These are phyloP conservation scores for Alternaria burnsii DNA, from an alignment of 2,329 filamentous ascomycete genomes.

Conservation along the genomic window DNA sequence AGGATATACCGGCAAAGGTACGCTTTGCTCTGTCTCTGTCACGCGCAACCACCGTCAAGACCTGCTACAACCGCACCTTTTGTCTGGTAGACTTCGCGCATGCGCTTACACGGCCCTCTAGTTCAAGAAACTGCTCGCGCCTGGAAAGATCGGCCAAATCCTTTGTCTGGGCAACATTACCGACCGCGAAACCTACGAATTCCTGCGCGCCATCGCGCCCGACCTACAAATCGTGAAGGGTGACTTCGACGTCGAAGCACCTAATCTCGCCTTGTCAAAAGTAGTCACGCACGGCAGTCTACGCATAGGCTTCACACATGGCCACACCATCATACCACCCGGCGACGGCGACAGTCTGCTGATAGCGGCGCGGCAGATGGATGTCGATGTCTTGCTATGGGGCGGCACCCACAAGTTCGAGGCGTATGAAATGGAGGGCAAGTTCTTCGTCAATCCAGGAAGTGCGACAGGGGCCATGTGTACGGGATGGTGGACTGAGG, in stretches of 20 bases:
- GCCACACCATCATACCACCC: slow-evolving; percentile 74
- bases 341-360: slow-evolving; percentile 72
- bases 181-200: slow-evolving; percentile 64
- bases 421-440: slow-evolving; percentile 75
- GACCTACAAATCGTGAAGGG: slow-evolving; percentile 76
- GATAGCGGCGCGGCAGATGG: slow-evolving; percentile 75
- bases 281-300: slow-evolving; percentile 74
- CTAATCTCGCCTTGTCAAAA: slow-evolving; percentile 70
- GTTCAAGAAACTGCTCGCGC: slow-evolving; percentile 66
- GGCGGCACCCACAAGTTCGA: slow-evolving; percentile 75
- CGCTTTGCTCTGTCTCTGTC: slow-evolving; percentile 2
- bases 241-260: slow-evolving; percentile 74
- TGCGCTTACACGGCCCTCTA: slow-evolving; percentile 23
- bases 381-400: slow-evolving; percentile 74
- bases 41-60: neutral
- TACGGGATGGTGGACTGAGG: slow-evolving; percentile 65
- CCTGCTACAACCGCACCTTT: neutral
- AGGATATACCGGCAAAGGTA: slow-evolving; percentile 56
- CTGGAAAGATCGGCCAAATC: slow-evolving; percentile 66
- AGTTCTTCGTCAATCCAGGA: slow-evolving; percentile 75
- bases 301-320: slow-evolving; percentile 75
- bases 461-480: slow-evolving; percentile 73
- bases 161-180: slow-evolving; percentile 68
- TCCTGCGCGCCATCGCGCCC: slow-evolving; percentile 63
- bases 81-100: slow-evolving; percentile 2